Evolutionary conservation across 768 basidiomycete species (phyloP).

Genomic region (Phanerochaete sordida): DNA sequence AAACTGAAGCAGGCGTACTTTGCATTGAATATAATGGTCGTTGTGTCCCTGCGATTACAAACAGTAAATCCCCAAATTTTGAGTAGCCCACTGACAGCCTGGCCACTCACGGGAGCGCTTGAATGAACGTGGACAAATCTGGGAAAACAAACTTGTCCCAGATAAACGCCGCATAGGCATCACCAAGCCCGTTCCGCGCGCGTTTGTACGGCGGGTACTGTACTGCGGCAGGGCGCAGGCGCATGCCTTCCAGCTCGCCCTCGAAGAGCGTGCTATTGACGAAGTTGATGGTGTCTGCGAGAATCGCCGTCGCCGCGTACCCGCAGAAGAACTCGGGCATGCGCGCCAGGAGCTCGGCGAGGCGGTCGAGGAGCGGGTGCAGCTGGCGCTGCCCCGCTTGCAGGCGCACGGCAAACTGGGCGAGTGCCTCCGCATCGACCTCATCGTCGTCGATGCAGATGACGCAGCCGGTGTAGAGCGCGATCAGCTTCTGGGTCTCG

Average conservation of each 20-base stretch:
- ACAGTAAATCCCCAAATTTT: too few relatives aligned
- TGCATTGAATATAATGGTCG: too few relatives aligned
- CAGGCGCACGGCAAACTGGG: neutral
- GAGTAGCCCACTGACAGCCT: too few relatives aligned
- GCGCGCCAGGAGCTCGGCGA: constrained; percentile 30
- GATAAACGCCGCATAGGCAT: too few relatives aligned
- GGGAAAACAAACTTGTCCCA: too few relatives aligned
- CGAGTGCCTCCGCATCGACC: neutral
- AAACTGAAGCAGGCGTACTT: too few relatives aligned
- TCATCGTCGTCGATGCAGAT: constrained; percentile 3
- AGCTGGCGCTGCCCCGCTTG: constrained; percentile 1
- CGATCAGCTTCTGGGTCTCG: constrained; percentile 1
- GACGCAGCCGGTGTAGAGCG: neutral
- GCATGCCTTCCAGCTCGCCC: neutral
- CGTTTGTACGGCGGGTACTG: neutral
- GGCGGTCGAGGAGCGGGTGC: constrained; percentile 7
- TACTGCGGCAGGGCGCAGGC: neutral
- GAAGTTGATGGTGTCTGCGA: constrained; percentile 31
- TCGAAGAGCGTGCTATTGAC: constrained; percentile 32
- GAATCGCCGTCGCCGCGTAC: constrained; percentile 32
- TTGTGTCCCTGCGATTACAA: too few relatives aligned
- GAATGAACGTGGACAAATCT: too few relatives aligned
- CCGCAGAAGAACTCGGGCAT: constrained; percentile 25
- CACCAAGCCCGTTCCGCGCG: too few relatives aligned
- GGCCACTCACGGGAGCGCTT: too few relatives aligned